These are phyloP conservation scores for Stevia rebaudiana DNA, from an alignment of 140 eudicot genomes.

Conservation along the genomic window DNA sequence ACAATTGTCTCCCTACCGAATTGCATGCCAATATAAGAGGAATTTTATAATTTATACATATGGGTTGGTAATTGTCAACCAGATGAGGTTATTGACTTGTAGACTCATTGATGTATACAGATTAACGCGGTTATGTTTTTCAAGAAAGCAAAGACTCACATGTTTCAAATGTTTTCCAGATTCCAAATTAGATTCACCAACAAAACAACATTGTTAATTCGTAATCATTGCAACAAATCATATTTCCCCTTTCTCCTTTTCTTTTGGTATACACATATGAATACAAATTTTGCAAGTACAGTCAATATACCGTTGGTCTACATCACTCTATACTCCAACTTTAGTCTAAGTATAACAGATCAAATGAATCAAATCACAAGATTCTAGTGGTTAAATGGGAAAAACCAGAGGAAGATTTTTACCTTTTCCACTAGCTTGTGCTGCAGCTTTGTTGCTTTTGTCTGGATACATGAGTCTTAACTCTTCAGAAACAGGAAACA, in stretches of 20 bases:
- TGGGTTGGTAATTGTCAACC: constrained; percentile 57
- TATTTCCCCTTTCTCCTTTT: too few relatives aligned
- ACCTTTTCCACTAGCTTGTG: constrained; percentile 14
- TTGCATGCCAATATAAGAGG: constrained; percentile 44
- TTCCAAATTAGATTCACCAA: too few relatives aligned
- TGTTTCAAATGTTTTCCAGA: too few relatives aligned
- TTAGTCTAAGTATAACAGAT: constrained; percentile 20
- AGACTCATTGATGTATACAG: constrained; percentile 18
- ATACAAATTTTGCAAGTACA: too few relatives aligned
- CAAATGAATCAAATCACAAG: constrained; percentile 11
- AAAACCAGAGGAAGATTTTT: constrained; percentile 13
- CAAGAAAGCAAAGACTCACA: too few relatives aligned
- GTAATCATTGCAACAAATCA: too few relatives aligned
- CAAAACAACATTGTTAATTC: too few relatives aligned
- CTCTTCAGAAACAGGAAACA: constrained; percentile 16
- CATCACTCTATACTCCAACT: constrained; percentile 22
- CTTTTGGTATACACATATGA: too few relatives aligned
- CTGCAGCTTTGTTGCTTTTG: constrained; percentile 18
- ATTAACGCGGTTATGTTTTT: too few relatives aligned
- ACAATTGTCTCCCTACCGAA: too few relatives aligned
- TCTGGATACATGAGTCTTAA: constrained; percentile 7
- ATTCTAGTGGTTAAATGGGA: constrained; percentile 13
- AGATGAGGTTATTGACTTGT: constrained; percentile 59
- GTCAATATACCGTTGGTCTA: too few relatives aligned
- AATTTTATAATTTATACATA: constrained; percentile 35